Conservation (phyloP, 2,329 filamentous ascomycete species). For the Colletotrichum plurivorum region DNA sequence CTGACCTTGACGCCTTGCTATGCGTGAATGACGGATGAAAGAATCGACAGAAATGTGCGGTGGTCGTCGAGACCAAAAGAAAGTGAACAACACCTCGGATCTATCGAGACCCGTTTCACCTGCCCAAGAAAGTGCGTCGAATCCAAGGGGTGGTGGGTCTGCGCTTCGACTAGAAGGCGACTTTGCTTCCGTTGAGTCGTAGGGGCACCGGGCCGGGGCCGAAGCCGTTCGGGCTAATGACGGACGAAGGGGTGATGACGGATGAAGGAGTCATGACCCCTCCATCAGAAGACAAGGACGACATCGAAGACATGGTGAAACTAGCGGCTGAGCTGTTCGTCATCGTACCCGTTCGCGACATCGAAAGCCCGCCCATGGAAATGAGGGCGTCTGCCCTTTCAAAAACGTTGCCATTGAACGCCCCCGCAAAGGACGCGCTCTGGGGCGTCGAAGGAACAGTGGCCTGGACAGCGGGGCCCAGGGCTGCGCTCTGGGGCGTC, state of each 20-base stretch:
- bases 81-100: neutral
- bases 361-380: constrained; percentile 69
- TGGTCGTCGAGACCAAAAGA: constrained; percentile 25
- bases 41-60: constrained; percentile 28
- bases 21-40: constrained; percentile 29
- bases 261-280: constrained; percentile 52
- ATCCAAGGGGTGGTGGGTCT: constrained; percentile 34
- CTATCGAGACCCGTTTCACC: constrained; percentile 13
- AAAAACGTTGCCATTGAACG: constrained; percentile 72
- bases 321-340: constrained; percentile 50
- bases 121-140: constrained; percentile 35
- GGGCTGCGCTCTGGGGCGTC: constrained; percentile 89
- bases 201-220: constrained; percentile 43
- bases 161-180: constrained; percentile 51
- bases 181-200: constrained; percentile 55
- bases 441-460: constrained; percentile 83
- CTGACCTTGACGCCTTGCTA: constrained; percentile 39
- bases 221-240: constrained; percentile 49
- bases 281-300: constrained; percentile 56
- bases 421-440: constrained; percentile 67
- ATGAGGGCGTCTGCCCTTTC: constrained; percentile 72
- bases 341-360: constrained; percentile 66
- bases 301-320: constrained; percentile 50
- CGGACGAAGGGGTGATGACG: constrained; percentile 49
- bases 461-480: constrained; percentile 91